Evolutionary conservation across 108 stramenopile genomes (phyloP), one percentile per base, ranked within the genome.

Genomic region (Epithemia pelagica): DNA sequence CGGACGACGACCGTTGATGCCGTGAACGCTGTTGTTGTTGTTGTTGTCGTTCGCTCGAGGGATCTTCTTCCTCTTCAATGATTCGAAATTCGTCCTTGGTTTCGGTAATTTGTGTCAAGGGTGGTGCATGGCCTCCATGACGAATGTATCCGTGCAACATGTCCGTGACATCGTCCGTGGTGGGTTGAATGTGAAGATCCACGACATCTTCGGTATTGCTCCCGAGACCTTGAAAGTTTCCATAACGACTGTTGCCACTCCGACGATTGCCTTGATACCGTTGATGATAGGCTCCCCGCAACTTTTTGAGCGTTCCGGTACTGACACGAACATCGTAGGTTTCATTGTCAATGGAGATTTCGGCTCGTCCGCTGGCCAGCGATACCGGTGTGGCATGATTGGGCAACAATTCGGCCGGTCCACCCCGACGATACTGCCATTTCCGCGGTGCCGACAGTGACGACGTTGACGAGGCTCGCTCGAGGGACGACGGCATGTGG

Each of bases 301-400:
- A 77, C 28, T 78, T 61, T 21, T 76, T 74, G 24, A 79, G 61
- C 1, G 85, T 89, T 5, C 77, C 76, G 31, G 59, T 66, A 53
- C 71, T 73, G 28, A 86, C 75, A 31, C 83, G 72, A 57, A 89
- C 83, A 21, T 78, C 72, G 72, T 78, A 89, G 18, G 73, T 67
- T 68, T 86, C 81, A 27, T 84, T 84, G 20, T 82, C 71, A 29
- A 89, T 76, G 22, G 78, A 76, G 22, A 89, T 80, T 30, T 89
- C 84, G 15, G 87, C 87, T 18, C 73, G 31, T 52, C 24, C 46
- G 25, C 65, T 51, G 32, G 32, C 7, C 30, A 28, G 18, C 2
- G 55, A 28, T 25, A 53, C 37, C 10, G 37, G 37, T 15, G 15
- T 10, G 10, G 37, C 37, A 53, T 54, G 65, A 54, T 51, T 51